phyloP scores from a whole-genome alignment of 495 filamentous ascomycete species.

The Penicillium goetzii region DNA sequence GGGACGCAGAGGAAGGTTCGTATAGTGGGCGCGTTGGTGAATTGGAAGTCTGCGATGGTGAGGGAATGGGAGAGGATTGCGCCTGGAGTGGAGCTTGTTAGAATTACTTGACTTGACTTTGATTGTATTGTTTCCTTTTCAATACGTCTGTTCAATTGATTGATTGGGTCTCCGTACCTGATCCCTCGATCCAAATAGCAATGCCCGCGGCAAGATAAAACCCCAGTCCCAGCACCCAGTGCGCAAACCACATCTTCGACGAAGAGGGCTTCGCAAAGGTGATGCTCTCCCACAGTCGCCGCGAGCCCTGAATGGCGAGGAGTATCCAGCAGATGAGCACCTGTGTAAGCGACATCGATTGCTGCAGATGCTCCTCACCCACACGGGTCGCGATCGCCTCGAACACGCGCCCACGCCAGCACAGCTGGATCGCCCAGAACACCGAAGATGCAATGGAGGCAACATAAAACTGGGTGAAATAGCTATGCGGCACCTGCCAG shows the following conservation, averaged over 20 bases:
- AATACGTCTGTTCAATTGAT: too few relatives aligned
- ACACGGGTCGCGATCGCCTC: conserved; percentile 43
- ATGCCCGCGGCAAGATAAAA: conserved; percentile 77
- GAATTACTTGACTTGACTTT: neutral
- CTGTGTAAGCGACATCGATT: conserved; percentile 66
- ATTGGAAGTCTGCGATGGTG: conserved; percentile 38
- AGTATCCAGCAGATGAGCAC: conserved; percentile 68
- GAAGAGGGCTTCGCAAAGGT: conserved; percentile 65
- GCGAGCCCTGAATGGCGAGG: conserved; percentile 71
- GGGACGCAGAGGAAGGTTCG: conserved; percentile 64
- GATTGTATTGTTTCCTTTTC: neutral
- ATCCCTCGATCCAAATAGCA: conserved; percentile 85
- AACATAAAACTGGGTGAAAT: conserved; percentile 87
- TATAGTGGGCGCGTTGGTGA: conserved; percentile 52
- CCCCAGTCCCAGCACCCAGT: conserved; percentile 75
- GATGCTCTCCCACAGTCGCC: conserved; percentile 75
- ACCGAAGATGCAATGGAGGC: conserved; percentile 68
- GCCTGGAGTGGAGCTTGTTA: conserved; percentile 23
- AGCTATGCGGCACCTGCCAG: conserved; percentile 76
- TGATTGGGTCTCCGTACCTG: conserved; percentile 55
- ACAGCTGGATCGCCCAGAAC: conserved; percentile 78
- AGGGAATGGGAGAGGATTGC: conserved; percentile 35
- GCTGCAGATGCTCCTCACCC: conserved; percentile 38
- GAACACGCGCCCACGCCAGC: conserved; percentile 55
- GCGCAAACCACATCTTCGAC: conserved; percentile 78